These are phyloP conservation scores for Fagopyrum esculentum DNA, from an alignment of 148 eudicot species.

Conservation along the genomic window DNA sequence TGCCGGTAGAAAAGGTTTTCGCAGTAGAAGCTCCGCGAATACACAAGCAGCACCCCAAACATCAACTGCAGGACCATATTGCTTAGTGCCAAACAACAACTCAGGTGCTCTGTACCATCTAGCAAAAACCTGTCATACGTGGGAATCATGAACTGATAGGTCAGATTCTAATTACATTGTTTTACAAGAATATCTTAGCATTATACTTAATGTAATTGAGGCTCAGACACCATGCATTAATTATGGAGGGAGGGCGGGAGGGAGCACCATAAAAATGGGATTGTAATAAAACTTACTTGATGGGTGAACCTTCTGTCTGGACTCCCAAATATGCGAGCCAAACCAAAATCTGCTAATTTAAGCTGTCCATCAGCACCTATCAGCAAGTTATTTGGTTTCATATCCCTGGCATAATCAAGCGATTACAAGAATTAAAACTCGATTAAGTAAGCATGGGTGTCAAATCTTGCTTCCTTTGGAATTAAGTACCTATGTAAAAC, in stretches of 20 bases:
- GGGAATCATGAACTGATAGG: slow-evolving; percentile 2
- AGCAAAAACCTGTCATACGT: slow-evolving; percentile 69
- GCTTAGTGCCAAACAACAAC: slow-evolving; percentile 90
- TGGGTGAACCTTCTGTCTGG: slow-evolving; percentile 93
- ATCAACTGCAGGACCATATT: slow-evolving; percentile 96
- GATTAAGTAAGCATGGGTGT: slow-evolving; percentile 12
- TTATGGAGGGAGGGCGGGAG: not conserved
- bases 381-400: slow-evolving; percentile 95
- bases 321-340: slow-evolving; percentile 96
- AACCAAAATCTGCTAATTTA: slow-evolving; percentile 92
- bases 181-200: not conserved
- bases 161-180: not conserved
- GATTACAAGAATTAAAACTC: slow-evolving; percentile 18
- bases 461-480: slow-evolving; percentile 2
- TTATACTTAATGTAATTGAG: not conserved
- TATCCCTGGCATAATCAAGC: slow-evolving; percentile 50
- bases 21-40: slow-evolving; percentile 85
- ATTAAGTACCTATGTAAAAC: slow-evolving; percentile 72
- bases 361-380: slow-evolving; percentile 85
- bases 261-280: not conserved
- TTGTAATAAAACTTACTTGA: slow-evolving; percentile 48
- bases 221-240: not conserved
- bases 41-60: slow-evolving; percentile 99
- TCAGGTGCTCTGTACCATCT: slow-evolving; percentile 99
- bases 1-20: slow-evolving; percentile 91